These are phyloP conservation scores for Stephania yunnanensis DNA, from an alignment of 164 flowering plant species.

Conservation along the genomic window DNA sequence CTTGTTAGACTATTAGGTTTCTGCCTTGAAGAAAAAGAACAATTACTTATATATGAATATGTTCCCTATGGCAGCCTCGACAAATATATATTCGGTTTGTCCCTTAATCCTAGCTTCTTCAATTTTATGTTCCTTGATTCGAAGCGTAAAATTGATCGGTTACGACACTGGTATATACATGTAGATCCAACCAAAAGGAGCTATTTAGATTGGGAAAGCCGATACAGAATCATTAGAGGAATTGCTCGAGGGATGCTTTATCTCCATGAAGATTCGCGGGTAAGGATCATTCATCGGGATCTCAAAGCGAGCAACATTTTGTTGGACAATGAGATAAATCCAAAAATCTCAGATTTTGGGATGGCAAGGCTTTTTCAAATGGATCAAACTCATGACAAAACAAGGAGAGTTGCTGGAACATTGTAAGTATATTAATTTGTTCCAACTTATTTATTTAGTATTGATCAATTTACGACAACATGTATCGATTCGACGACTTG, in stretches of 20 bases:
- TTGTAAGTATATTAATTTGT: too few species aligned
- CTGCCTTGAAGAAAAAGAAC: constrained; percentile 13
- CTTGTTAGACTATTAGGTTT: constrained; percentile 28
- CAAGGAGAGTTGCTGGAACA: constrained; percentile 23
- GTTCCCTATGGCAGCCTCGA: constrained; percentile 28
- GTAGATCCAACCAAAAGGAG: constrained; percentile 6
- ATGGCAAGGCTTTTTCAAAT: constrained; percentile 28
- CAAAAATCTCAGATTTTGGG: constrained; percentile 44
- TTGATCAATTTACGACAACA: too few species aligned
- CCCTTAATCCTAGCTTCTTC: not conserved
- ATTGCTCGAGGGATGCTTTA: constrained; percentile 31
- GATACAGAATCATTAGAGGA: constrained; percentile 14
- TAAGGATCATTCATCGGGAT: constrained; percentile 36
- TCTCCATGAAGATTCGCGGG: constrained; percentile 37
- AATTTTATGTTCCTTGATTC: too few species aligned
- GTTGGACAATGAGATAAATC: constrained; percentile 30
- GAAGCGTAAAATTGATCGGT: too few species aligned
- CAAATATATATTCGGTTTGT: constrained; percentile 21
- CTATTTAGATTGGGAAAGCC: constrained; percentile 11
- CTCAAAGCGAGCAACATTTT: constrained; percentile 34
- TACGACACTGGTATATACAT: not conserved
- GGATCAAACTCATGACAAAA: constrained; percentile 20
- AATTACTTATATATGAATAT: constrained; percentile 28
- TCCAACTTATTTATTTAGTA: not conserved
- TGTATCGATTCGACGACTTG: not conserved